Conservation (phyloP, 2,329 filamentous ascomycete species). For the Sclerotinia trifoliorum region DNA sequence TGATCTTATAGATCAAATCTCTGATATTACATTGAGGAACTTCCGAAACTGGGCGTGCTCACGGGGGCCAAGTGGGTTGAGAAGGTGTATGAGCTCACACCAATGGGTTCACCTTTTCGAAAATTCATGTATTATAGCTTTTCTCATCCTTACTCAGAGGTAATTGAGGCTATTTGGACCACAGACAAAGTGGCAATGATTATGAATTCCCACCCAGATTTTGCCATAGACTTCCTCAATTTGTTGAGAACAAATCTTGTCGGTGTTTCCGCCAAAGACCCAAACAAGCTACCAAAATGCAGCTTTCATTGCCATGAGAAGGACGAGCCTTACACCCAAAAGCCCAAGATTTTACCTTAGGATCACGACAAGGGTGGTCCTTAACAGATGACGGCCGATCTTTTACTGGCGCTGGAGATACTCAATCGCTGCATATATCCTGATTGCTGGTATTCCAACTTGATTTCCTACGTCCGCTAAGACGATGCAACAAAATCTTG, state of each 20-base stretch:
- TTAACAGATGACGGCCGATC: not conserved
- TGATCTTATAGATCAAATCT: constrained; percentile 4
- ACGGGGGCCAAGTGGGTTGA: rapidly evolving
- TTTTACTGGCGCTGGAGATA: not conserved
- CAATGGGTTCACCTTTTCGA: not conserved
- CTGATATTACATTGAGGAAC: not conserved
- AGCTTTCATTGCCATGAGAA: not conserved
- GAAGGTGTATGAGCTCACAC: not conserved
- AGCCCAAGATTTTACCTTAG: too few relatives aligned
- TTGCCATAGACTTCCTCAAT: not conserved
- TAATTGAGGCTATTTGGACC: rapidly evolving
- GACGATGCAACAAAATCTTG: not conserved
- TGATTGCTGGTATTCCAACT: not conserved
- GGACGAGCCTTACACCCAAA: not conserved
- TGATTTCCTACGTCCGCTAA: too few relatives aligned
- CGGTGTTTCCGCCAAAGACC: not conserved
- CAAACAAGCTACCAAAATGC: not conserved
- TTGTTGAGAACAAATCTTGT: not conserved
- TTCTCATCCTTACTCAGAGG: too few relatives aligned
- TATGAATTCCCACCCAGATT: not conserved
- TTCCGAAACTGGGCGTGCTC: rapidly evolving
- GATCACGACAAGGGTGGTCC: too few relatives aligned
- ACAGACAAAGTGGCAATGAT: not conserved
- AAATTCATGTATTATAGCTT: not conserved
- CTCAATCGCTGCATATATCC: not conserved